Conservation (phyloP, 2,329 filamentous ascomycete genomes). For the Sclerotiophoma versabilis region DNA sequence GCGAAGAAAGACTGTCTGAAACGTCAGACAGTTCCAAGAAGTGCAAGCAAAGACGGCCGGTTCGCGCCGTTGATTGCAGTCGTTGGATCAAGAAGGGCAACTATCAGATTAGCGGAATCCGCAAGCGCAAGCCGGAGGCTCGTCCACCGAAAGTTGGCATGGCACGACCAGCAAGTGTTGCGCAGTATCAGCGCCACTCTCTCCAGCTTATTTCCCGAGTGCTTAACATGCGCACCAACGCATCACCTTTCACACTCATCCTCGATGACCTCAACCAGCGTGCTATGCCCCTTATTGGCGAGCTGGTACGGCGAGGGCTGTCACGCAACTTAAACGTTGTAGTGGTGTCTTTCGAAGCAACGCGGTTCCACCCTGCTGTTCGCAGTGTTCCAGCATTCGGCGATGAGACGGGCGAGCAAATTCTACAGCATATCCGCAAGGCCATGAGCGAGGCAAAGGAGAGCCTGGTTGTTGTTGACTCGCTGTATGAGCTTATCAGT, state of each 20-base stretch:
- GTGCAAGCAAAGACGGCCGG: background rate
- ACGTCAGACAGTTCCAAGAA: background rate
- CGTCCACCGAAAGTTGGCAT: constrained; percentile 22
- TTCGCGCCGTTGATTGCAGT: constrained; percentile 8
- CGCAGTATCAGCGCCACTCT: constrained; percentile 81
- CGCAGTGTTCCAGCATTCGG: constrained; percentile 70
- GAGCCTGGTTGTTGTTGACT: constrained; percentile 78
- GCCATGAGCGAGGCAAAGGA: constrained; percentile 34
- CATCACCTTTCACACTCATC: constrained; percentile 85
- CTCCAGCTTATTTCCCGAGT: constrained; percentile 83
- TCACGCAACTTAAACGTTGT: constrained; percentile 68
- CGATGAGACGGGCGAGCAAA: constrained; percentile 67
- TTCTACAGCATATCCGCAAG: constrained; percentile 24
- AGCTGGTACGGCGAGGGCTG: constrained; percentile 74
- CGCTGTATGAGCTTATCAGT: constrained; percentile 69
- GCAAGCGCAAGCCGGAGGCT: constrained; percentile 22
- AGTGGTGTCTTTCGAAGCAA: constrained; percentile 79
- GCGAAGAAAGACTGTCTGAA: background rate
- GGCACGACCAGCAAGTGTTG: constrained; percentile 28
- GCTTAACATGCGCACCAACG: constrained; percentile 76
- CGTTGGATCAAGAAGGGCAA: constrained; percentile 31
- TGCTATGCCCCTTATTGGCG: constrained; percentile 71
- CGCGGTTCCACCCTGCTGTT: constrained; percentile 69
- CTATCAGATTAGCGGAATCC: constrained; percentile 10
- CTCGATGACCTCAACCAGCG: constrained; percentile 87